Conservation (phyloP, 495 filamentous ascomycete genomes). For the Darksidea phi region DNA sequence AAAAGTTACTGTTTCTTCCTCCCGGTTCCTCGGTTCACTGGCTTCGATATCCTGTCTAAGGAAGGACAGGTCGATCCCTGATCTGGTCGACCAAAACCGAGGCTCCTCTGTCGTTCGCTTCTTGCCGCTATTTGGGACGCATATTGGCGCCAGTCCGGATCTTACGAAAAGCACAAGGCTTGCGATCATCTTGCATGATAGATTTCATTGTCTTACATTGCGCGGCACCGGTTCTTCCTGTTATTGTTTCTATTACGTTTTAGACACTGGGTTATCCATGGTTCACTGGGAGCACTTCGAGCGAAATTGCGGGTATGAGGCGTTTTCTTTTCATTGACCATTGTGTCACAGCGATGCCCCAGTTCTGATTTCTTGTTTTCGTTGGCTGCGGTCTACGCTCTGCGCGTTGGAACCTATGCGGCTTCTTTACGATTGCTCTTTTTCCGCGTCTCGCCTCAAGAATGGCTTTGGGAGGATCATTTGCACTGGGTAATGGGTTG, state of each 20-base stretch:
- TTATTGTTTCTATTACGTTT: constrained; percentile 14
- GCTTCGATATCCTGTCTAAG: constrained; percentile 8
- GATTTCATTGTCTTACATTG: constrained; percentile 31
- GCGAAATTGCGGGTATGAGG: constrained; percentile 24
- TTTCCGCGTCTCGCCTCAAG: constrained; percentile 18
- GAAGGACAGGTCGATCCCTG: constrained; percentile 8
- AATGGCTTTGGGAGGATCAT: constrained; percentile 9
- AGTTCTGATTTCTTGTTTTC: constrained; percentile 10
- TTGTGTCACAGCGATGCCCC: constrained; percentile 11
- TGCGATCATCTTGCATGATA: constrained; percentile 36
- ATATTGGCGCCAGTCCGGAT: constrained; percentile 31
- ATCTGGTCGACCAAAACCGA: constrained; percentile 2
- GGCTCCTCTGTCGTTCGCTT: constrained; percentile 13
- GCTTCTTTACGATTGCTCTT: constrained; percentile 11
- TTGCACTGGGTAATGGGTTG: constrained; percentile 27
- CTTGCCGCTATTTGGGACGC: constrained; percentile 33
- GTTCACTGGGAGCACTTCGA: constrained; percentile 20
- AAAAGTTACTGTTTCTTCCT: constrained; percentile 30
- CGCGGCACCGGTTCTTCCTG: constrained; percentile 11
- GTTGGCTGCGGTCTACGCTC: constrained; percentile 6
- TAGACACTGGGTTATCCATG: constrained; percentile 23
- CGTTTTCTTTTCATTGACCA: constrained; percentile 15
- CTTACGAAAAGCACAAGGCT: constrained; percentile 32
- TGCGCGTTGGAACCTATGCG: not conserved
- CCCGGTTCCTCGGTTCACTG: not conserved